Conservation (phyloP, 257 asterid species). For the Solanum sparsipilum region DNA sequence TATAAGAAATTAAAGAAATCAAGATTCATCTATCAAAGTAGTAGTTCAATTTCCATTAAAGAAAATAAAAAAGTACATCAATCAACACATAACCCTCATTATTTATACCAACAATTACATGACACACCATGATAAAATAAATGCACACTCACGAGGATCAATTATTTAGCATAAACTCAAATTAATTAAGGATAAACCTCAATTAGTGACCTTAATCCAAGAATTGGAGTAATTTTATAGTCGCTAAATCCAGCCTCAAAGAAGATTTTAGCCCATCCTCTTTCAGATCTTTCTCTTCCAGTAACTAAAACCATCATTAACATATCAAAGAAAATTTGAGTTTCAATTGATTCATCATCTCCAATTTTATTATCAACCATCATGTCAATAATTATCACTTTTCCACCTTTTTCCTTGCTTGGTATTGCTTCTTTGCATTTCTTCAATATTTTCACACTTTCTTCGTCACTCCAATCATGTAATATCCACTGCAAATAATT, state of each 20-base stretch:
- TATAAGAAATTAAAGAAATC: neutral
- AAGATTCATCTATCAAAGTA: neutral
- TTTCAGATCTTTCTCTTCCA: slow-evolving; percentile 9
- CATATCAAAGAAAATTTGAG: slow-evolving; percentile 17
- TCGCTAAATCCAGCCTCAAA: slow-evolving; percentile 13
- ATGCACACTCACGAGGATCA: neutral
- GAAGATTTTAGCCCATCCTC: slow-evolving; percentile 3
- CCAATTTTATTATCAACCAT: neutral
- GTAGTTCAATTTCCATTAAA: neutral
- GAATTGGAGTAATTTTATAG: neutral
- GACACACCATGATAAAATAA: neutral
- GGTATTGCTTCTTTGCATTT: slow-evolving; percentile 17
- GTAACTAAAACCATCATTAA: slow-evolving; percentile 5
- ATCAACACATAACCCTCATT: neutral
- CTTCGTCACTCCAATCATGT: slow-evolving; percentile 21
- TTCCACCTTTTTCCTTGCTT: slow-evolving; percentile 10
- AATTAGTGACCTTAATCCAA: slow-evolving; percentile 12
- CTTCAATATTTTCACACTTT: slow-evolving; percentile 2
- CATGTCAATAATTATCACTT: slow-evolving; percentile 15
- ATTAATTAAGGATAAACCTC: slow-evolving; percentile 15
- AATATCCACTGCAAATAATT: slow-evolving; percentile 14
- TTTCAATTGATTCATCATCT: neutral
- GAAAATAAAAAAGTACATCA: neutral
- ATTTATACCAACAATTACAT: neutral
- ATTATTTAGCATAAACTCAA: neutral